phyloP scores from a whole-genome alignment of 768 basidiomycete genomes.

The Termitomyces sp. region DNA sequence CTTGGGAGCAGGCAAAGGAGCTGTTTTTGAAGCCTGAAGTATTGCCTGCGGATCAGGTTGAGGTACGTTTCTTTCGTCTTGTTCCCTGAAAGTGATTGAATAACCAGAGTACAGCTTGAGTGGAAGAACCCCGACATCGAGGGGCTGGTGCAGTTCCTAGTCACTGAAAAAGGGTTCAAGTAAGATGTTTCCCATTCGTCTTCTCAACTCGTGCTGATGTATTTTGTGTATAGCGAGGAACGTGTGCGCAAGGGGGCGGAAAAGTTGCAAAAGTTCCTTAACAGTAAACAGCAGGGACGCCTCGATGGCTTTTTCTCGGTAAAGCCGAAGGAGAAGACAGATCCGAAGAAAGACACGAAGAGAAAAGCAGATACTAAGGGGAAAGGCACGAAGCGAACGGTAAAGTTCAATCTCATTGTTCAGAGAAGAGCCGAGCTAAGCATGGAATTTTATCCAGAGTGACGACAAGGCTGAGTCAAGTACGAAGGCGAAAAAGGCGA shows the following conservation, averaged over 20 bases:
- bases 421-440: not conserved
- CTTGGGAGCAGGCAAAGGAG: constrained; percentile 92
- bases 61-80: constrained; percentile 45
- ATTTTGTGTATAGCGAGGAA: constrained; percentile 71
- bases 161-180: constrained; percentile 97
- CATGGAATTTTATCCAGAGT: constrained; percentile 25
- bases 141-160: constrained; percentile 90
- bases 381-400: constrained; percentile 54
- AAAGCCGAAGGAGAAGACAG: constrained; percentile 54
- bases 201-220: not conserved
- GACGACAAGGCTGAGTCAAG: constrained; percentile 39
- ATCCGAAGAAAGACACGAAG: constrained; percentile 32
- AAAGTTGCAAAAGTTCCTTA: constrained; percentile 84
- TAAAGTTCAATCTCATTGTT: not conserved
- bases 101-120: constrained; percentile 61
- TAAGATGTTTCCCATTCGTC: constrained; percentile 27
- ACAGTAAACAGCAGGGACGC: constrained; percentile 92
- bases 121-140: constrained; percentile 94
- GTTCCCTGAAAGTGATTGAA: not conserved
- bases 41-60: constrained; percentile 76
- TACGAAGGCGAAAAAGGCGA: constrained; percentile 36
- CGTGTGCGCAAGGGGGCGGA: constrained; percentile 94
- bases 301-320: constrained; percentile 93
- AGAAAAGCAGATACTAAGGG: constrained; percentile 37
- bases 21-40: constrained; percentile 92